Evolutionary conservation across 257 asterid species (phyloP), one percentile per base, ranked within the genome.

Genomic region (Echites panduratus): DNA sequence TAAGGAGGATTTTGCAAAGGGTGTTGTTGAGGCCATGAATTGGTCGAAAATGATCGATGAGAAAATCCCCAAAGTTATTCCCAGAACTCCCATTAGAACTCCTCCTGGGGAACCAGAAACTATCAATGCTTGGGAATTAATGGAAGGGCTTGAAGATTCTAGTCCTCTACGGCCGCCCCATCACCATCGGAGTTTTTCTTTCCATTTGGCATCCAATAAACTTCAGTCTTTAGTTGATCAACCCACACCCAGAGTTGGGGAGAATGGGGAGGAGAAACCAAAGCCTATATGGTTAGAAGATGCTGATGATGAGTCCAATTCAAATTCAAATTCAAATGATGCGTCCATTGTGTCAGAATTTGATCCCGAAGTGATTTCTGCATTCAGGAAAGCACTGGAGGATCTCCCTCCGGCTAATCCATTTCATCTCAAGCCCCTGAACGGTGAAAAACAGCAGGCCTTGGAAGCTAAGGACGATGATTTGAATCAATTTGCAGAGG

Each of bases 91-190:
- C 29, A 45, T 73, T 50, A 73, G 71, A 52, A 90, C 96, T 44
- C 91, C 96, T n/a, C 92, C 96, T 2, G 97, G 95, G 0, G 98
- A 95, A 81, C 96, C 96, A 20, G 97, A 92, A 83, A 84, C 66
- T 54, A 90, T 95, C 81, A 83, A 95, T 74, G 89, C 89, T n/a
- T 90, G 96, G 92, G 98, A 95, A 66, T 73, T 95, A 81, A 92
- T 92, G 98, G 94, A 87, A 78, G 99, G 97, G 2, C 90, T 95
- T 4, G 96, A 92, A 38, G 98, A 90, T 38, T 27, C 56, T 43
- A 80, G 91, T 66, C 98, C 97, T 22, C 82, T 82, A 29, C 68
- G 86, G 13, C 79, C 82, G 4, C 79, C 77, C 2, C 76, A 73
- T 59, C 93, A 87, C 32, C 58, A 82, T 66, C 96, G 96, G 2